phyloP scores from a whole-genome alignment of 2,329 filamentous ascomycete genomes.

The Aspergillus viridinutans region DNA sequence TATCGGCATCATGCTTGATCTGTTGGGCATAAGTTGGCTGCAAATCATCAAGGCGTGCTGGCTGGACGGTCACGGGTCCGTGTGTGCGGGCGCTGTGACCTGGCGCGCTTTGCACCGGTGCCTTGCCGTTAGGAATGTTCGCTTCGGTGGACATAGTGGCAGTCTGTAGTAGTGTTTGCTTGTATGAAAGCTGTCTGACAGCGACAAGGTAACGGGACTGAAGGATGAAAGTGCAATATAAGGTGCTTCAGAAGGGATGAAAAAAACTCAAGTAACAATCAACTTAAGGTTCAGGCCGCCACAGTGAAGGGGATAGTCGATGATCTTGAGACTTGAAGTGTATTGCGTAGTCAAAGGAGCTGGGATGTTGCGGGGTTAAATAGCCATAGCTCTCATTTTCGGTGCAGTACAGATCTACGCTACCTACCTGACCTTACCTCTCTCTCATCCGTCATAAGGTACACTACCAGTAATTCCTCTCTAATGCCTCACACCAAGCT shows the following conservation, averaged over 20 bases:
- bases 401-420: background rate
- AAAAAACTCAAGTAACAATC: background rate
- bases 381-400: background rate
- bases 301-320: background rate
- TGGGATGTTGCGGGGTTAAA: background rate
- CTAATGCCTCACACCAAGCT: too few relatives aligned
- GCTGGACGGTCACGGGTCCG: conserved; percentile 66
- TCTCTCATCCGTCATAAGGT: too few relatives aligned
- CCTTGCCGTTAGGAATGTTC: conserved; percentile 31
- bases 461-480: too few relatives aligned
- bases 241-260: background rate
- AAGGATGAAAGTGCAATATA: too few relatives aligned
- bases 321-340: background rate
- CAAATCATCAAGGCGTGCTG: conserved; percentile 75
- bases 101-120: conserved; percentile 17
- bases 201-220: too few relatives aligned
- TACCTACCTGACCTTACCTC: too few relatives aligned
- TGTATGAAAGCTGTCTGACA: background rate
- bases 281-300: background rate
- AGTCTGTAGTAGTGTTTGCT: background rate
- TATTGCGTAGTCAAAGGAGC: background rate
- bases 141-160: conserved; percentile 26
- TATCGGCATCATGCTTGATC: conserved; percentile 56
- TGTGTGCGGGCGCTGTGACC: conserved; percentile 41
- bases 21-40: conserved; percentile 74